A percentile compares a stretch with the other conserved stretches of the same genome.
These are phyloP conservation scores for Mycotypha africana DNA, from an alignment of 371 early-diverging fungal species.

Conservation along the genomic window DNA sequence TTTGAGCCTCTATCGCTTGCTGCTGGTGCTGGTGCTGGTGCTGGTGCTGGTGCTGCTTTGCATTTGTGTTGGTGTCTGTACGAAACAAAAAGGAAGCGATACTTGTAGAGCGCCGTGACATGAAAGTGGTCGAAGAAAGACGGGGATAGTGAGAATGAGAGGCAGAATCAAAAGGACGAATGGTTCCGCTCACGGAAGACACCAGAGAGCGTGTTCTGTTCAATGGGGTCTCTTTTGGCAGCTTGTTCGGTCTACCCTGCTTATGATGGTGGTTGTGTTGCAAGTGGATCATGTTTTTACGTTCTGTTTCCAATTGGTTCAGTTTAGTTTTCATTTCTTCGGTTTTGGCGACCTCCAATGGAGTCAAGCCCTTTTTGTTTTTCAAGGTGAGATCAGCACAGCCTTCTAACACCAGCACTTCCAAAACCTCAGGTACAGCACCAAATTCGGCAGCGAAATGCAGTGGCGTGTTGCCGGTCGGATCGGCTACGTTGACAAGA, in stretches of 20 bases:
- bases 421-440: constrained; percentile 48
- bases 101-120: constrained; percentile 7
- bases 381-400: constrained; percentile 40
- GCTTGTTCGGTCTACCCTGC: too few species aligned
- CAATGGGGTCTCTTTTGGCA: too few species aligned
- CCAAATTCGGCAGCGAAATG: constrained; percentile 66
- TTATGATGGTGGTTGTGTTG: too few species aligned
- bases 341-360: constrained; percentile 44
- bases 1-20: background rate
- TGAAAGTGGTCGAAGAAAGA: constrained; percentile 11
- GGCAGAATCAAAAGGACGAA: constrained; percentile 40
- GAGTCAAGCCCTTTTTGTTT: constrained; percentile 49
- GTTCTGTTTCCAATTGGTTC: constrained; percentile 21
- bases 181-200: constrained; percentile 23
- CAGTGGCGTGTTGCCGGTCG: constrained; percentile 61
- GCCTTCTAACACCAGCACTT: constrained; percentile 44
- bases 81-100: constrained; percentile 4
- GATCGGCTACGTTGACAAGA: constrained; percentile 54
- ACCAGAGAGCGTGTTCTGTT: constrained; percentile 15
- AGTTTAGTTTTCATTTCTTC: constrained; percentile 20
- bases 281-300: constrained; percentile 16
- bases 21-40: background rate
- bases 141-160: constrained; percentile 19
- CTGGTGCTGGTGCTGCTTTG: constrained; percentile 6
- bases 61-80: background rate